Conservation (phyloP, 2,329 filamentous ascomycete species). For the Bipolaris bicolor region DNA sequence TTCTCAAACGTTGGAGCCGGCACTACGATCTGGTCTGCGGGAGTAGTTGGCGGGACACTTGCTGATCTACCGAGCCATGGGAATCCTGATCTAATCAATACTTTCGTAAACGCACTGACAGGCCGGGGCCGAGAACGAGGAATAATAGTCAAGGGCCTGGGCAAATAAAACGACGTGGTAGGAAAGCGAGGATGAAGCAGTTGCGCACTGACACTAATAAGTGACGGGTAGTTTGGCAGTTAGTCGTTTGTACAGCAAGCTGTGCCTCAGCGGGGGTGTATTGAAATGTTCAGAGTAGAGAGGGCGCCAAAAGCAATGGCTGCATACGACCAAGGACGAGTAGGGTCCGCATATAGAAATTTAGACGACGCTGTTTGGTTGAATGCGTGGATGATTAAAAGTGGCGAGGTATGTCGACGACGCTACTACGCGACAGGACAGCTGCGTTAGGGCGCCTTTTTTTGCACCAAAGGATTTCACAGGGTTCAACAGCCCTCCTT, state of each 20-base stretch:
- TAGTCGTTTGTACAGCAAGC: constrained; percentile 27
- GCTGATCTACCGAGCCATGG: constrained; percentile 45
- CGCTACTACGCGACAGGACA: constrained; percentile 41
- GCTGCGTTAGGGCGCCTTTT: constrained; percentile 32
- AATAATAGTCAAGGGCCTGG: constrained; percentile 28
- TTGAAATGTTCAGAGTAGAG: constrained; percentile 35
- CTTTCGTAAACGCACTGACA: constrained; percentile 35
- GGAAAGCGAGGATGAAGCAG: constrained; percentile 30
- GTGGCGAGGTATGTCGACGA: constrained; percentile 45
- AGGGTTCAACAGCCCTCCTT: constrained; percentile 34
- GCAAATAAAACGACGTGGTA: constrained; percentile 22
- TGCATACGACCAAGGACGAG: constrained; percentile 38
- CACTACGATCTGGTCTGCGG: constrained; percentile 42
- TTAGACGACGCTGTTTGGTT: constrained; percentile 43
- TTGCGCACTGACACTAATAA: constrained; percentile 31
- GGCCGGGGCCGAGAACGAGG: constrained; percentile 34
- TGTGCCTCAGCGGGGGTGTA: constrained; percentile 28
- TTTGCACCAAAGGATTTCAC: constrained; percentile 40
- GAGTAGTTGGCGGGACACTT: constrained; percentile 42
- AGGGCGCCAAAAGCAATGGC: constrained; percentile 41
- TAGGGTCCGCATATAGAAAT: constrained; percentile 41
- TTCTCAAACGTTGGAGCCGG: constrained; percentile 47
- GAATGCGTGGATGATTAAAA: constrained; percentile 47
- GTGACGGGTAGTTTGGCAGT: constrained; percentile 33
- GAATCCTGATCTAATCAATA: constrained; percentile 37